A percentile compares a stretch with the other conserved stretches of the same genome.
phyloP scores from a whole-genome alignment of 1,284 basidiomycete genomes.

The Naganishia cerealis region DNA sequence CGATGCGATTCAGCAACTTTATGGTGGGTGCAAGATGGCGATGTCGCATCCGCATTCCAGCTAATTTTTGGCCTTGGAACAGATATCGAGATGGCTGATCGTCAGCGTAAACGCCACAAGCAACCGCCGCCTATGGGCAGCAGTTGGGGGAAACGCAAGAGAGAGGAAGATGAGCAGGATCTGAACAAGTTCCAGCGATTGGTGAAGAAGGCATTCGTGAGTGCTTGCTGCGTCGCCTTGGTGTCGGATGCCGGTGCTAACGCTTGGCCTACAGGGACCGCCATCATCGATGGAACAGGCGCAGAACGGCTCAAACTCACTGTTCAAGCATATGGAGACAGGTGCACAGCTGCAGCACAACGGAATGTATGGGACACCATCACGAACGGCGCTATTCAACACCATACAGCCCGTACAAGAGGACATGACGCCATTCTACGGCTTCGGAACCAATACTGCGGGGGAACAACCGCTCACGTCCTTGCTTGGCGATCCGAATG shows the following conservation, averaged over 20 bases:
- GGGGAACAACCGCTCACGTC: neutral
- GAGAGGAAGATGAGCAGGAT: constrained; percentile 17
- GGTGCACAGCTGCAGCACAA: neutral
- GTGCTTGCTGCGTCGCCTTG: neutral
- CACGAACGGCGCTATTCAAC: neutral
- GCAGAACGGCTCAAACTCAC: neutral
- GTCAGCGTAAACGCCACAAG: constrained; percentile 16
- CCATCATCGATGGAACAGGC: neutral
- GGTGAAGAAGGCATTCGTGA: constrained; percentile 26
- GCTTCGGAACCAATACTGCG: neutral
- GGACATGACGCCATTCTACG: neutral
- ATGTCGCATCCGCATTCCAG: neutral
- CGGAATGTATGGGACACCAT: neutral
- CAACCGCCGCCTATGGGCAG: constrained; percentile 24
- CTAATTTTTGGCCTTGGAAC: neutral
- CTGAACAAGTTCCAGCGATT: constrained; percentile 25
- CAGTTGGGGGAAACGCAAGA: constrained; percentile 23
- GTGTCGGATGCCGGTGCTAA: neutral
- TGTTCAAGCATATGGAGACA: neutral
- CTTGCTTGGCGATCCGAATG: constrained; percentile 17
- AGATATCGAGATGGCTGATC: constrained; percentile 24
- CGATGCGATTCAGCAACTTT: constrained; percentile 21
- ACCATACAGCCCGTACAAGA: constrained; percentile 1
- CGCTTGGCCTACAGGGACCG: neutral
- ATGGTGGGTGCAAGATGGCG: constrained; percentile 1